Base-by-base conservation (phyloP, 2,329 filamentous ascomycete species). In the Penicillium sp. region DNA sequence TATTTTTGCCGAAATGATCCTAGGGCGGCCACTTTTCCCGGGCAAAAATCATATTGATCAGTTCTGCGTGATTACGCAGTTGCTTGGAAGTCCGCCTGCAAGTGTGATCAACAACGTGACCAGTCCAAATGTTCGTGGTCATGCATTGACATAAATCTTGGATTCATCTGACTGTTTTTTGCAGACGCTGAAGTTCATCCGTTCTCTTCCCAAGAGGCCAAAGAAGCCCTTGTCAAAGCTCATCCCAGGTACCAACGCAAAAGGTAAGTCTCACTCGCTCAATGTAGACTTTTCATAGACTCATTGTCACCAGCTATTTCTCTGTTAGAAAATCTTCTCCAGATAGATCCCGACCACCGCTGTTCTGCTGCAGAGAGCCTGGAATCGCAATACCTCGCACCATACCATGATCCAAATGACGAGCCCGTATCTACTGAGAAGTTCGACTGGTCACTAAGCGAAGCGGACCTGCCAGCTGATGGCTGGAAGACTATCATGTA, bases 401-500 rank as follows among this genome's bases (percentile, higher is more conserved):
- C 92, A 7, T 99, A 97, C 79, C 94, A 99, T 76, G 94, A 99
- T 70, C 92, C 93, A 6, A 92, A 89, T 40, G 94, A 99, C 70
- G 94, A 99, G 80, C 94, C 94, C 0, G 86, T 90, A 12, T 90
- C 94, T 18, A 89, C 96, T 56, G 92, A 96, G 80, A 96, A 96
- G 77, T 99, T 97, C 68, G 94, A 99, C 73, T 99, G 94, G 93
- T 96, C 92, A 50, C 97, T 97, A 78, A 97, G 97, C 73, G 94
- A 97, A 67, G 94, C 92, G 41, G 92, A 97, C 71, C 81, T 97
- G 48, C 92, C 94, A 0, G 91, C 96, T 31, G 94, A 99, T 71
- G 96, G 92, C 12, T 99, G 94, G 94, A 99, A 99, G 81, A 96
- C 97, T 71, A 97, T 97, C 92, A 99, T 99, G 93, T 96, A 29